Conservation (phyloP, 495 filamentous ascomycete genomes). For the Aspergillus olivimuriae region DNA sequence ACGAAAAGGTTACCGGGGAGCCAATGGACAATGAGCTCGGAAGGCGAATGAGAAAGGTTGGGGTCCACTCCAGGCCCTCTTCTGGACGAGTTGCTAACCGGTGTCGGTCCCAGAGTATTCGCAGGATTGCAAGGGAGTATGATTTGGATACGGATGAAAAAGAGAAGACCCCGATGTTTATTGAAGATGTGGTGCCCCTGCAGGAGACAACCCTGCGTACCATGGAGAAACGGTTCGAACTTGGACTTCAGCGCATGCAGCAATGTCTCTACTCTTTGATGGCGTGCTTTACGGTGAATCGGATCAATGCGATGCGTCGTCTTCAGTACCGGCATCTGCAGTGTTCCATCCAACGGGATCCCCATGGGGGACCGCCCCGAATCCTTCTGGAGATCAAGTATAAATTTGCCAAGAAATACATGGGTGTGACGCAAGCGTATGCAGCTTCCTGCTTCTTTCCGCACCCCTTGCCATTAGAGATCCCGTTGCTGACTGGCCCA, state of each 20-base stretch:
- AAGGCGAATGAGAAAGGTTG: neutral
- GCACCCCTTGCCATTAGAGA: neutral
- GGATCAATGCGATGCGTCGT: neutral
- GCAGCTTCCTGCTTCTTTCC: neutral
- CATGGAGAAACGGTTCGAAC: neutral
- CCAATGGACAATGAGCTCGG: constrained; percentile 1
- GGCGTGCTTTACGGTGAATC: constrained; percentile 1
- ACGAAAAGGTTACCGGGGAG: neutral
- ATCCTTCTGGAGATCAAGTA: neutral
- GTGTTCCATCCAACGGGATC: neutral
- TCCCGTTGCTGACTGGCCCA: constrained; percentile 1
- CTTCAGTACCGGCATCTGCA: constrained; percentile 2
- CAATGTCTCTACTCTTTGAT: neutral
- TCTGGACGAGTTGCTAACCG: constrained; percentile 1
- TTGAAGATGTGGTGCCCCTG: constrained; percentile 1
- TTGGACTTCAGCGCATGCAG: constrained; percentile 1
- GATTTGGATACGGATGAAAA: neutral
- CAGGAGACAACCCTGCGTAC: constrained; percentile 1
- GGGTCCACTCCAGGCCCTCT: neutral
- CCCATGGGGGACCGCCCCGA: neutral
- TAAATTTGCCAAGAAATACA: neutral
- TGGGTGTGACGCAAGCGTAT: constrained; percentile 3
- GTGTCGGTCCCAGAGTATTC: constrained; percentile 1
- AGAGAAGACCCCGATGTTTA: neutral
- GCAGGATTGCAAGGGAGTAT: neutral